These are phyloP conservation scores for Colletotrichum caudatum DNA, from an alignment of 2,329 filamentous ascomycete genomes.

Conservation along the genomic window DNA sequence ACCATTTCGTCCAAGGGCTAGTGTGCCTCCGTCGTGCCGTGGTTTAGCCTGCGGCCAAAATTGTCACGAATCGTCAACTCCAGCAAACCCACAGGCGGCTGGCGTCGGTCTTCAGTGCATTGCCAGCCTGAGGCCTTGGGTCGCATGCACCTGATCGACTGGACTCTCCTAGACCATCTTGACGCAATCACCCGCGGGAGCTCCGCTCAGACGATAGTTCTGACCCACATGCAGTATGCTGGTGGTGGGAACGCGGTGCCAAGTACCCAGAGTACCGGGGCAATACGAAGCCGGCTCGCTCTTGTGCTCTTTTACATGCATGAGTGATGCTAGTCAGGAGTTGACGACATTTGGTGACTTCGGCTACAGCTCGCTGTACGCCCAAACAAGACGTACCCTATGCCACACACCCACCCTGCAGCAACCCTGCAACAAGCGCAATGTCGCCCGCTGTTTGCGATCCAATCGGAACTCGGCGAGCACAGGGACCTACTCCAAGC, in stretches of 20 bases:
- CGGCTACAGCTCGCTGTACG: background rate
- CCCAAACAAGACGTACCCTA: background rate
- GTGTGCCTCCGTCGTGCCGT: too few species aligned
- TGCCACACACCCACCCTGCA: background rate
- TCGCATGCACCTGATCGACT: too few species aligned
- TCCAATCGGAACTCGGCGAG: background rate
- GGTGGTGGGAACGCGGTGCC: background rate
- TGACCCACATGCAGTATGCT: background rate
- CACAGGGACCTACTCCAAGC: background rate
- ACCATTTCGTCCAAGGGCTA: background rate
- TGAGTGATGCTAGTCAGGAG: background rate
- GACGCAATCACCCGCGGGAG: background rate
- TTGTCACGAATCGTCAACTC: too few species aligned
- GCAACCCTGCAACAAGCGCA: background rate
- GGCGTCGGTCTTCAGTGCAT: too few species aligned
- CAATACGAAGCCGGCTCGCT: background rate
- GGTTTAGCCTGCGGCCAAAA: too few species aligned
- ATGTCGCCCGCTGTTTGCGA: background rate
- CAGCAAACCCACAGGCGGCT: too few species aligned
- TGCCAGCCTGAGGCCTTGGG: too few species aligned
- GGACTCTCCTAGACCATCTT: too few species aligned
- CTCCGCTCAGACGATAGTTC: background rate
- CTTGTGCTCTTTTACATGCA: background rate
- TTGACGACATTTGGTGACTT: background rate
- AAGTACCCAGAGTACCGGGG: background rate